Conservation (phyloP, 2,329 filamentous ascomycete genomes). For the Exophiala xenobiotica region DNA sequence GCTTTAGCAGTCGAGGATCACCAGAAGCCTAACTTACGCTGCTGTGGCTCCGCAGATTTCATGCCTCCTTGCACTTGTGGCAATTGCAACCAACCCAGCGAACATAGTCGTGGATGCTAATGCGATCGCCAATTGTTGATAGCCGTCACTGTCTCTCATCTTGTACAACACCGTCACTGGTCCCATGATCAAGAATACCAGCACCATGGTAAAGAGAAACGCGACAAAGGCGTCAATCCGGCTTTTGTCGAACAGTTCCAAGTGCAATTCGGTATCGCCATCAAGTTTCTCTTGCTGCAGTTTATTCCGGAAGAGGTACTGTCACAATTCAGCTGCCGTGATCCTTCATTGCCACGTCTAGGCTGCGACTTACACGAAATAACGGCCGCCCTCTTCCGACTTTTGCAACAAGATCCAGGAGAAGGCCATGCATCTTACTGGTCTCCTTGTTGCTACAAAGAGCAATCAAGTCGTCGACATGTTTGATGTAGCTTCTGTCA, state of each 20-base stretch:
- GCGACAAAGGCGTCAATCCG: conserved; percentile 13
- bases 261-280: not conserved
- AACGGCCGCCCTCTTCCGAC: not conserved
- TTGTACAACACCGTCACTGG: conserved; percentile 12
- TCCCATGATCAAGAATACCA: conserved; percentile 12
- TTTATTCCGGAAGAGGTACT: conserved; percentile 3
- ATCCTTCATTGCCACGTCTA: not conserved
- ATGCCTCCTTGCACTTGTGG: conserved; percentile 16
- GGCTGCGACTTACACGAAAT: not conserved
- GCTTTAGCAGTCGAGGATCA: not conserved
- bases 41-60: conserved; percentile 17
- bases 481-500: conserved; percentile 16
- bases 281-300: conserved; percentile 9
- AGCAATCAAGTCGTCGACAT: conserved; percentile 17
- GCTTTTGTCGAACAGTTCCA: conserved; percentile 11
- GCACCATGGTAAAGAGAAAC: conserved; percentile 13
- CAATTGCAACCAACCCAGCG: conserved; percentile 14
- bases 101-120: conserved; percentile 8
- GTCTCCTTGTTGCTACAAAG: conserved; percentile 10
- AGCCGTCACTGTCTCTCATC: conserved; percentile 8
- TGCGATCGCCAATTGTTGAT: conserved; percentile 10
- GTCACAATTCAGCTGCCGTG: not conserved
- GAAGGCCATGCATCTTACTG: conserved; percentile 11
- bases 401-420: not conserved
- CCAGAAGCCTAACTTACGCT: conserved; percentile 6